Percentiles rank a stretch among this genome's conserved stretches.
These are phyloP conservation scores for Terana coerulea DNA, from an alignment of 768 basidiomycete genomes.

Conservation along the genomic window DNA sequence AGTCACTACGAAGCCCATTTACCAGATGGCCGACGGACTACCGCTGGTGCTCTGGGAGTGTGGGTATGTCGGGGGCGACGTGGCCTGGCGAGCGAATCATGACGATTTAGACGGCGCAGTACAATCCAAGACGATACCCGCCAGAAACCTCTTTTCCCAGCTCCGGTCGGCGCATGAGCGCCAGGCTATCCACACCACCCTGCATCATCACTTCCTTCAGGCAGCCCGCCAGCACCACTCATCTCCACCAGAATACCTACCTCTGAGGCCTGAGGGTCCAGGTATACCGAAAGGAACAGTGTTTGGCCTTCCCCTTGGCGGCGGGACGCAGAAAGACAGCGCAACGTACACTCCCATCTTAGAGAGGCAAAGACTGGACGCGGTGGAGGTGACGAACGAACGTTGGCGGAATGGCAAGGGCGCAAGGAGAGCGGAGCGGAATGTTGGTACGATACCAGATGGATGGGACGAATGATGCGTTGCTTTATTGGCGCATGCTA, in stretches of 20 bases:
- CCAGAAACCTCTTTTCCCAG: slow-evolving; percentile 8
- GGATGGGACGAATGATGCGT: slow-evolving; percentile 14
- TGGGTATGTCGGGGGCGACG: slow-evolving; percentile 58
- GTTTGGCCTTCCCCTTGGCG: slow-evolving; percentile 65
- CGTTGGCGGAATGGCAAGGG: slow-evolving; percentile 74
- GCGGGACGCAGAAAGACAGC: slow-evolving; percentile 58
- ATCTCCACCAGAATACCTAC: slow-evolving; percentile 35
- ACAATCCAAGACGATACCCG: slow-evolving; percentile 16
- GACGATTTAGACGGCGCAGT: slow-evolving; percentile 20
- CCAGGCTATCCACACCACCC: slow-evolving; percentile 59
- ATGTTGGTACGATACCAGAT: slow-evolving; percentile 1
- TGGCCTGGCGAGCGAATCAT: slow-evolving; percentile 65
- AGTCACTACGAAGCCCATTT: slow-evolving; percentile 76
- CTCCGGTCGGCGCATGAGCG: slow-evolving; percentile 52
- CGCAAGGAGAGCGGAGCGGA: slow-evolving; percentile 29
- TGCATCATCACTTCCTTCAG: slow-evolving; percentile 63
- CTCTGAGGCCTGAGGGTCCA: slow-evolving; percentile 23
- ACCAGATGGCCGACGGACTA: slow-evolving; percentile 90
- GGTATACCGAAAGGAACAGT: slow-evolving; percentile 18
- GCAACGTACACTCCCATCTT: slow-evolving; percentile 67
- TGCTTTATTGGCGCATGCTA: no score
- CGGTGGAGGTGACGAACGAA: slow-evolving; percentile 70
- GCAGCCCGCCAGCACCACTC: slow-evolving; percentile 51
- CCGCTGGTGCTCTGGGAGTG: slow-evolving; percentile 94
- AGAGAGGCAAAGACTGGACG: slow-evolving; percentile 61